phyloP scores from a whole-genome alignment of 208 protist genomes.

The Crithidia expoeki region DNA sequence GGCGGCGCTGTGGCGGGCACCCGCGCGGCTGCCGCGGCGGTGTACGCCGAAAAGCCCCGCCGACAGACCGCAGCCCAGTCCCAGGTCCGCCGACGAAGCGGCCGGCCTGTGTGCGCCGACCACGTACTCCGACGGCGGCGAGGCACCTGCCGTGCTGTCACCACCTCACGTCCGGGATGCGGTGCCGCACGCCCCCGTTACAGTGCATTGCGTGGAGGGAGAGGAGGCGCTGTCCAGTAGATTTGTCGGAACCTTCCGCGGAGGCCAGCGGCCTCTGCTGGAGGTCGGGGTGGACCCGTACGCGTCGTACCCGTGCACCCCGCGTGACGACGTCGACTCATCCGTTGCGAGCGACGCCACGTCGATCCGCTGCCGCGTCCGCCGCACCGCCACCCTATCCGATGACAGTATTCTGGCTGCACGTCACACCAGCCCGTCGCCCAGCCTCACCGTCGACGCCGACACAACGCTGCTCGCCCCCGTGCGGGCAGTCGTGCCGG shows the following conservation, averaged over 20 bases:
- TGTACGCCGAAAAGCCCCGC: neutral
- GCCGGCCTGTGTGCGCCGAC: neutral
- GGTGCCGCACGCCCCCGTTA: conserved; percentile 1
- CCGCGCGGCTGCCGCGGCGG: conserved; percentile 3
- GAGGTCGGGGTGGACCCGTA: neutral
- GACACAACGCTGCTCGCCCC: conserved; percentile 4
- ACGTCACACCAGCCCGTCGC: neutral
- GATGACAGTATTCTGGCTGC: neutral
- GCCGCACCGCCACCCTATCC: neutral
- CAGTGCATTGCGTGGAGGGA: conserved; percentile 19
- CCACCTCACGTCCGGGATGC: neutral
- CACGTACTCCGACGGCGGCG: neutral
- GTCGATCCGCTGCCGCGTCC: neutral
- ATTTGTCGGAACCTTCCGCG: neutral
- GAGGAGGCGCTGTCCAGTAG: conserved; percentile 5
- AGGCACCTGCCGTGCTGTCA: neutral
- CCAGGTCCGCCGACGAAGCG: neutral
- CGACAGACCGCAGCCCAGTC: neutral
- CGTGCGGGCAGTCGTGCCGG: conserved; percentile 18
- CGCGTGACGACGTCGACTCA: neutral
- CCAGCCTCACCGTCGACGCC: neutral
- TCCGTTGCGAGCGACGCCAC: neutral
- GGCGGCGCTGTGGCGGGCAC: neutral
- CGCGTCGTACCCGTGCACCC: conserved; percentile 9
- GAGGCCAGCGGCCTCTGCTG: neutral